A percentile compares a stretch with the other conserved stretches of the same genome.
phyloP scores from a whole-genome alignment of 2,329 filamentous ascomycete genomes.

The Didymella exigua region DNA sequence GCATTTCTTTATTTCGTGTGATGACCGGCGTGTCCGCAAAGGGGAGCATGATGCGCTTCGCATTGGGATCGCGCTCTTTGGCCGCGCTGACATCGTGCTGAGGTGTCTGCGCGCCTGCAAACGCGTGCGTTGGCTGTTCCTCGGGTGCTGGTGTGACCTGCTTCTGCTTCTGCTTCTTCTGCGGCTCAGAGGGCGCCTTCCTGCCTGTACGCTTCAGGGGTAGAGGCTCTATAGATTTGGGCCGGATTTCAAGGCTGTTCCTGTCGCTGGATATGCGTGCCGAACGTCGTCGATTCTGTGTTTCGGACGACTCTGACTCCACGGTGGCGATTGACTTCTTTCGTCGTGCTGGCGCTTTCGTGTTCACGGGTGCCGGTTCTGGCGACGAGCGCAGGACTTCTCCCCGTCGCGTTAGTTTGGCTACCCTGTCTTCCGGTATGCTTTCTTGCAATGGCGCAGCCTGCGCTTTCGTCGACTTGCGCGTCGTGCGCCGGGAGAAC shows the following conservation, averaged over 20 bases:
- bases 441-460: constrained; percentile 34
- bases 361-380: constrained; percentile 12
- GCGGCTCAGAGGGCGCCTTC: constrained; percentile 32
- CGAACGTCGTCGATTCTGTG: constrained; percentile 49
- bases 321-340: constrained; percentile 30
- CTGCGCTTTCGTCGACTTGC: constrained; percentile 45
- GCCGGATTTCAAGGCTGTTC: constrained; percentile 37
- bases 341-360: constrained; percentile 15
- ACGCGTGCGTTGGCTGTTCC: constrained; percentile 24
- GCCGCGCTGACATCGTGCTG: constrained; percentile 43
- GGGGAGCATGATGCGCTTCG: constrained; percentile 78
- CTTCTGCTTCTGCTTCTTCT: constrained; percentile 37
- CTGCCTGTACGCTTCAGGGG: constrained; percentile 43
- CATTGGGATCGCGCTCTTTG: constrained; percentile 54
- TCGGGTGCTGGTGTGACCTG: constrained; percentile 39
- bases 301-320: constrained; percentile 13
- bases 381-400: constrained; percentile 12
- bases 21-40: constrained; percentile 94
- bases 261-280: constrained; percentile 55
- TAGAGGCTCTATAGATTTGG: constrained; percentile 33
- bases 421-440: constrained; percentile 36
- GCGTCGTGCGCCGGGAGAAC: constrained; percentile 51
- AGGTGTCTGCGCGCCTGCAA: constrained; percentile 37
- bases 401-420: constrained; percentile 28
- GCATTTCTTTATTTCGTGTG: constrained; percentile 90